Conservation (phyloP, 805 yeast species). For the Starmerella vitae region DNA sequence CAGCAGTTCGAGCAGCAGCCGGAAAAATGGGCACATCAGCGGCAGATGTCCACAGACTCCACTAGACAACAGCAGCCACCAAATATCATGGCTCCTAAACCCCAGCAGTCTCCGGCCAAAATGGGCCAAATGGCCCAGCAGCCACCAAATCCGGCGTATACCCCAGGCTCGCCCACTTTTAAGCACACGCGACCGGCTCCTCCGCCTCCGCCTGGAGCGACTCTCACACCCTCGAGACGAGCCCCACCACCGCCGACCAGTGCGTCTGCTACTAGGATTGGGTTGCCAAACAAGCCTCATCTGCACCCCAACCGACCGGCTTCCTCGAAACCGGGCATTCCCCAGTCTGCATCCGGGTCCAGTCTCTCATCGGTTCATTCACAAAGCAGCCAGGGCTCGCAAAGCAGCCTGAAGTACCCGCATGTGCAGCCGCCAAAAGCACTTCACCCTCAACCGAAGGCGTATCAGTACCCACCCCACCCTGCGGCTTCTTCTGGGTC, state of each 20-base stretch:
- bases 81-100: conserved; percentile 5
- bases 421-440: background rate
- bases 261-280: background rate
- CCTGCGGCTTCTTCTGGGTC: conserved; percentile 1
- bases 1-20: background rate
- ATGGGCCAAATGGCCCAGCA: too few relatives aligned
- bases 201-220: conserved; percentile 10
- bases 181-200: conserved; percentile 16
- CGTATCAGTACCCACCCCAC: background rate
- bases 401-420: conserved; percentile 1
- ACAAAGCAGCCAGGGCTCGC: background rate
- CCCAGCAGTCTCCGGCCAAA: too few relatives aligned
- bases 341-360: conserved; percentile 1
- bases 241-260: conserved; percentile 17
- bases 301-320: conserved; percentile 8
- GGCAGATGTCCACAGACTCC: background rate
- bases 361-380: background rate
- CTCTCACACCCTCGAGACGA: conserved; percentile 12
- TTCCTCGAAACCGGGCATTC: conserved; percentile 2
- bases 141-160: background rate
- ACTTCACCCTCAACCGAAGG: background rate
- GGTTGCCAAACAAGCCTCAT: background rate
- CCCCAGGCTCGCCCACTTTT: conserved; percentile 12
- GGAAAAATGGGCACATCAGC: background rate
- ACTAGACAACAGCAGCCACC: conserved; percentile 4